These are phyloP conservation scores for Trifolium pratense DNA, from an alignment of 306 rosid species.

Conservation along the genomic window DNA sequence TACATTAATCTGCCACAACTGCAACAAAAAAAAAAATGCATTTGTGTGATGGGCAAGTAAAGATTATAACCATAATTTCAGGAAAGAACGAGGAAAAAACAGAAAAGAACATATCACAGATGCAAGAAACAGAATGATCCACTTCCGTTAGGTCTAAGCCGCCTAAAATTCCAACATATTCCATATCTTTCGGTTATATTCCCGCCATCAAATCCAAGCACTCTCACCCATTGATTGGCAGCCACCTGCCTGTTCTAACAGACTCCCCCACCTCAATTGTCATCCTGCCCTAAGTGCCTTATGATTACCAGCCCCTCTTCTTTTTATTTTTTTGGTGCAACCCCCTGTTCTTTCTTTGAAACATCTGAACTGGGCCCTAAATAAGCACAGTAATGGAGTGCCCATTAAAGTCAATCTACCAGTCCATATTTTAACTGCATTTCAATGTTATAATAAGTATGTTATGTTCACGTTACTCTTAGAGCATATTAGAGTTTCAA, in stretches of 20 bases:
- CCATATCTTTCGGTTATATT: background rate
- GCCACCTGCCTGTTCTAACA: background rate
- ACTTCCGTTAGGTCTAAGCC: conserved; percentile 2
- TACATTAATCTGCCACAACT: conserved; percentile 94
- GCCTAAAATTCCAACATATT: background rate
- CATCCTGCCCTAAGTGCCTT: background rate
- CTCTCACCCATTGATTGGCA: background rate
- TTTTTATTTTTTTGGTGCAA: background rate
- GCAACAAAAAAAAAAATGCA: conserved; percentile 43
- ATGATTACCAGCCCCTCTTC: background rate
- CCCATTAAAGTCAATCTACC: background rate
- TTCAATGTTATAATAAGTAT: background rate
- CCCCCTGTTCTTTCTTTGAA: background rate
- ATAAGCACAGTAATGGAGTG: background rate
- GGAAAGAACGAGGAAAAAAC: background rate
- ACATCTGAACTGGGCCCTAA: background rate
- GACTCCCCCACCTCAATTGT: background rate
- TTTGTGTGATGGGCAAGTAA: conserved; percentile 28
- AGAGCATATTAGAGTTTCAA: background rate
- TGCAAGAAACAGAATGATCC: conserved; percentile 10
- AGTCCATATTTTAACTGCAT: background rate
- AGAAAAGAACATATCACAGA: background rate
- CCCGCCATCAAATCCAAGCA: background rate
- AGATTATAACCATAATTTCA: conserved; percentile 2
- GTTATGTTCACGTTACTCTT: background rate